Evolutionary conservation across 257 asterid genomes (phyloP).

Genomic region (Nicotiana attenuata): DNA sequence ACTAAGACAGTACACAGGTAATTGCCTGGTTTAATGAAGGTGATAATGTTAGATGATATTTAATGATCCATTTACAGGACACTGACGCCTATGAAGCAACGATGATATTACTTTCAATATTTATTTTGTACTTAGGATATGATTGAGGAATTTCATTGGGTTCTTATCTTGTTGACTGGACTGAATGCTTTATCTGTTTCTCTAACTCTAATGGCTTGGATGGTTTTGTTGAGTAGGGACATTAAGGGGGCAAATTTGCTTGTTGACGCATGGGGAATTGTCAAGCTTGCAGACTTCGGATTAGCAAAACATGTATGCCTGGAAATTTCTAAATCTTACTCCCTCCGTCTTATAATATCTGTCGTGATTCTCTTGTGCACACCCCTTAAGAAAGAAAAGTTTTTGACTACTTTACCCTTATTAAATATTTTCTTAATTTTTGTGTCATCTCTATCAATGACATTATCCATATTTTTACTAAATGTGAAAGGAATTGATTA

Average conservation of each 20-base stretch:
- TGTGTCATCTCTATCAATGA: too few relatives aligned
- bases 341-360: too few relatives aligned
- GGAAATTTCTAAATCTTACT: background rate
- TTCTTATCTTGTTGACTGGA: background rate
- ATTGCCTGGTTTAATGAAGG: background rate
- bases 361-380: too few relatives aligned
- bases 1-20: conserved; percentile 83
- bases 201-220: background rate
- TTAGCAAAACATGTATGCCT: conserved; percentile 80
- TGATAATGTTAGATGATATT: background rate
- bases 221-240: conserved; percentile 48
- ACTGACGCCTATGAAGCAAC: background rate
- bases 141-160: background rate
- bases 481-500: too few relatives aligned
- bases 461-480: too few relatives aligned
- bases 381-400: too few relatives aligned
- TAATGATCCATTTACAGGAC: background rate
- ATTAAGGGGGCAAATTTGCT: conserved; percentile 92
- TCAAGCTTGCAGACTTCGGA: conserved; percentile 92
- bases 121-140: background rate
- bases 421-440: too few relatives aligned
- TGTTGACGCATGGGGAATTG: conserved; percentile 72
- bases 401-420: too few relatives aligned
- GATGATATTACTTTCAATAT: background rate
- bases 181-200: background rate